These are phyloP conservation scores for Pichia inconspicua DNA, from an alignment of 1,139 yeast species.

Conservation along the genomic window DNA sequence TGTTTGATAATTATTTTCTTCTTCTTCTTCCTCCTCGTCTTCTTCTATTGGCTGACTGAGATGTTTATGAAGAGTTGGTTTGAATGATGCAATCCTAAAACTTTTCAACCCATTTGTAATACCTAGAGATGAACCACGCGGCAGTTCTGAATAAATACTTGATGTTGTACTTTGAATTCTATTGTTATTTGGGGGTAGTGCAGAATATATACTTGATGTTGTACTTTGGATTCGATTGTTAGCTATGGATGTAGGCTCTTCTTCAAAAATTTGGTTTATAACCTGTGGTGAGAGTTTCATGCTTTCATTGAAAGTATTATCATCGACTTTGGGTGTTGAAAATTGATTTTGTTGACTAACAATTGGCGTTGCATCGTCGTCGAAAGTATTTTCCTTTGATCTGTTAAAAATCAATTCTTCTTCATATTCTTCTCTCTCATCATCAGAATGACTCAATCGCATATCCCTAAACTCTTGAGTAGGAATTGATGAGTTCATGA, in stretches of 20 bases:
- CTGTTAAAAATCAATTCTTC: neutral
- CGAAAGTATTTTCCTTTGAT: neutral
- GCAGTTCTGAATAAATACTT: constrained; percentile 14
- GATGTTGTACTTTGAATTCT: constrained; percentile 12
- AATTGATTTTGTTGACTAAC: constrained; percentile 1
- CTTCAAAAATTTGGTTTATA: constrained; percentile 3
- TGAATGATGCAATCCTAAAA: constrained; percentile 10
- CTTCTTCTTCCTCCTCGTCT: neutral
- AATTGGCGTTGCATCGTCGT: constrained; percentile 7
- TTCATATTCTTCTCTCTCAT: constrained; percentile 14
- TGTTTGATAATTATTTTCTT: neutral
- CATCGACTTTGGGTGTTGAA: constrained; percentile 5
- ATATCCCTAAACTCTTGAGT: constrained; percentile 8
- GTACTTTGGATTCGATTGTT: constrained; percentile 8
- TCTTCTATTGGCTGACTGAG: constrained; percentile 6
- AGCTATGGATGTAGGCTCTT: neutral
- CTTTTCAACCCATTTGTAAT: constrained; percentile 5
- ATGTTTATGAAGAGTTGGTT: constrained; percentile 8
- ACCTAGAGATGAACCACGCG: constrained; percentile 1
- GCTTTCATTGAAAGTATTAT: constrained; percentile 1
- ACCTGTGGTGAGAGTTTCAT: constrained; percentile 6
- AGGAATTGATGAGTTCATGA: constrained; percentile 9
- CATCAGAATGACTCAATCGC: neutral
- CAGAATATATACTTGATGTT: constrained; percentile 13
- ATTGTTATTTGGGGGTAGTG: constrained; percentile 4